These are phyloP conservation scores for Fusarium luffae DNA, from an alignment of 2,329 filamentous ascomycete genomes.

Conservation along the genomic window DNA sequence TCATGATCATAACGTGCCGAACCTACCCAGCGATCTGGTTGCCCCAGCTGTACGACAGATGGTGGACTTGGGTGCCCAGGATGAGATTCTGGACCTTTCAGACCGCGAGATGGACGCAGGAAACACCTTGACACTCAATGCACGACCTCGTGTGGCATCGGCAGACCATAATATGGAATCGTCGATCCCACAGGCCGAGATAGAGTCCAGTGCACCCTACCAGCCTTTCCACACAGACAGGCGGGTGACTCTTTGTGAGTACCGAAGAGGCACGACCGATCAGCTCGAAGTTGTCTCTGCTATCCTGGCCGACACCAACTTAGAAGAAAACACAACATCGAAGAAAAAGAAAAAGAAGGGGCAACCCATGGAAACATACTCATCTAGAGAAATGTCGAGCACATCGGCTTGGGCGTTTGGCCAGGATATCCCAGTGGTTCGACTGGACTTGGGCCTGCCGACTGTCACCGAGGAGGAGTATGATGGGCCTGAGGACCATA, in stretches of 20 bases:
- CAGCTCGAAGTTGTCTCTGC: slow-evolving; percentile 53
- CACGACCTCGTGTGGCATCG: slow-evolving; percentile 50
- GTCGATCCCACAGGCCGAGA: slow-evolving; percentile 81
- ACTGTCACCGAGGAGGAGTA: slow-evolving; percentile 64
- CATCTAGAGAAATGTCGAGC: slow-evolving; percentile 30
- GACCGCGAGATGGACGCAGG: slow-evolving; percentile 65
- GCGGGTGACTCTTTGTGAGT: slow-evolving; percentile 81
- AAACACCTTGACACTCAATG: slow-evolving; percentile 64
- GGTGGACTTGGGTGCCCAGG: slow-evolving; percentile 61
- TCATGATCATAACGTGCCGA: slow-evolving; percentile 74
- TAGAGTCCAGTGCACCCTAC: slow-evolving; percentile 94
- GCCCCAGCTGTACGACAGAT: slow-evolving; percentile 67
- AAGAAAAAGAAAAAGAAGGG: slow-evolving; percentile 54
- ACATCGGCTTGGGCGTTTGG: slow-evolving; percentile 68
- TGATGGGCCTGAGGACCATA: slow-evolving; percentile 63
- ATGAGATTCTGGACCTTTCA: slow-evolving; percentile 65
- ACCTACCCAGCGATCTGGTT: slow-evolving; percentile 69
- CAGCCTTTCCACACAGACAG: slow-evolving; percentile 95
- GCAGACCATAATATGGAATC: slow-evolving; percentile 64
- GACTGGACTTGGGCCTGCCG: slow-evolving; percentile 64
- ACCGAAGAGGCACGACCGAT: slow-evolving; percentile 53
- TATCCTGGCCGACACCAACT: slow-evolving; percentile 54
- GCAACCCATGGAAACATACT: slow-evolving; percentile 38
- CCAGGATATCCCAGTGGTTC: slow-evolving; percentile 61
- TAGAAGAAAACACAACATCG: slow-evolving; percentile 53